These are phyloP conservation scores for Teratosphaeria pseudoeucalypti DNA, from an alignment of 2,329 filamentous ascomycete genomes.

Conservation along the genomic window DNA sequence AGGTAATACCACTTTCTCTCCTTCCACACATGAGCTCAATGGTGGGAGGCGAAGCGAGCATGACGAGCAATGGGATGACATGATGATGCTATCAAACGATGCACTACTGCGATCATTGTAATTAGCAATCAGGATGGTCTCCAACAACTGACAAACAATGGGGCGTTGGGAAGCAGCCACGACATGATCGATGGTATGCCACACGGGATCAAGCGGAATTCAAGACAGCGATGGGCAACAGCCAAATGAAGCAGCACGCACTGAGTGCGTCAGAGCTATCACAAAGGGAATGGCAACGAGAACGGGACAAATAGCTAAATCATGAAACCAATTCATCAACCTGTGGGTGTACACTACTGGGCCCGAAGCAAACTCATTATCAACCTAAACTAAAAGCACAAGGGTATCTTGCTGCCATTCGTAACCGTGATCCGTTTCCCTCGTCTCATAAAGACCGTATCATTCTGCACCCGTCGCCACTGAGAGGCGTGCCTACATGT, in stretches of 20 bases:
- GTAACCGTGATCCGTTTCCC: not conserved
- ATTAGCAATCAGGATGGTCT: not conserved
- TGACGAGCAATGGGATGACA: not conserved
- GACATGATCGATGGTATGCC: not conserved
- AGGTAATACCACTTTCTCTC: not conserved
- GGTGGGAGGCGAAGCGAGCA: not conserved
- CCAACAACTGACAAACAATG: not conserved
- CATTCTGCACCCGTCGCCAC: not conserved
- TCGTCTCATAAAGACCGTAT: not conserved
- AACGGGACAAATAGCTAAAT: not conserved
- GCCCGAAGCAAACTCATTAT: not conserved
- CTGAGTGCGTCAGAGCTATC: not conserved
- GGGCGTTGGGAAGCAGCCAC: not conserved
- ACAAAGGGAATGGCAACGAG: not conserved
- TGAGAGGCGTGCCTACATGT: slow-evolving; percentile 52
- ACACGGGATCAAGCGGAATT: not conserved
- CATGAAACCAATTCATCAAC: not conserved
- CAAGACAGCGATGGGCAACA: not conserved
- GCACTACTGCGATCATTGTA: not conserved
- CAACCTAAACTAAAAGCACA: not conserved
- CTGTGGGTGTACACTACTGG: not conserved
- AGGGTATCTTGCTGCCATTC: not conserved
- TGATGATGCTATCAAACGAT: not conserved
- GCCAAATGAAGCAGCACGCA: not conserved
- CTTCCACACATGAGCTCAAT: not conserved